Conservation (phyloP, 495 filamentous ascomycete species). For the Tuber brumale region DNA sequence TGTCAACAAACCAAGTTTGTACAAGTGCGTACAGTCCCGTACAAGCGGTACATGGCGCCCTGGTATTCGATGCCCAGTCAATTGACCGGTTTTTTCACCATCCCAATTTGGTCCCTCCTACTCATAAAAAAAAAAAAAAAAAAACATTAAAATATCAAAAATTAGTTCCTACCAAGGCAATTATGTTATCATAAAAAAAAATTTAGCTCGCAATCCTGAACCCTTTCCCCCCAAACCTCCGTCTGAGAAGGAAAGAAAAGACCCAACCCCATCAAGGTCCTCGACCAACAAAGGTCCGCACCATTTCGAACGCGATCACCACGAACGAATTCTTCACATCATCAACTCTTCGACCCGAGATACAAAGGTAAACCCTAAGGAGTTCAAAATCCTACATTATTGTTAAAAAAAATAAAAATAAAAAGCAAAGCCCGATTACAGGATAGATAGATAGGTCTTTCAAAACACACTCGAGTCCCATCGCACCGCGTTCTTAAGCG, state of each 20-base stretch:
- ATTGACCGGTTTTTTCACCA: background rate
- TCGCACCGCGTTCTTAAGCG: constrained; percentile 2
- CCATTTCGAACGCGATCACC: background rate
- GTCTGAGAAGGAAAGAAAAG: background rate
- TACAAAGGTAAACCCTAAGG: background rate
- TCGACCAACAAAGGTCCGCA: background rate
- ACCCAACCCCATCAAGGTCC: background rate
- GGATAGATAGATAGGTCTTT: background rate
- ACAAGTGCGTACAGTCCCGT: background rate
- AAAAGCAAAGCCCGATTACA: background rate
- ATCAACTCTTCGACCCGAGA: background rate
- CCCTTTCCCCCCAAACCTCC: background rate
- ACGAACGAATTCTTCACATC: background rate
- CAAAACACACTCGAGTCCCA: background rate
- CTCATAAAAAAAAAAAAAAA: background rate
- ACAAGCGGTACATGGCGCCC: background rate
- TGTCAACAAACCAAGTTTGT: background rate
- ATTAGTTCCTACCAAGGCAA: background rate
- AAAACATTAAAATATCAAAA: background rate
- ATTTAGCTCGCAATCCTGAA: background rate
- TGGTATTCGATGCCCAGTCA: background rate
- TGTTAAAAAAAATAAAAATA: background rate
- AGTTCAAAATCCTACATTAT: background rate
- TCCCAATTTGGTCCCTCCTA: background rate
- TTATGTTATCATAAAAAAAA: background rate